Evolutionary conservation across 768 basidiomycete species (phyloP), one percentile per base, ranked within the genome.

Genomic region (Kwoniella bestiolae): DNA sequence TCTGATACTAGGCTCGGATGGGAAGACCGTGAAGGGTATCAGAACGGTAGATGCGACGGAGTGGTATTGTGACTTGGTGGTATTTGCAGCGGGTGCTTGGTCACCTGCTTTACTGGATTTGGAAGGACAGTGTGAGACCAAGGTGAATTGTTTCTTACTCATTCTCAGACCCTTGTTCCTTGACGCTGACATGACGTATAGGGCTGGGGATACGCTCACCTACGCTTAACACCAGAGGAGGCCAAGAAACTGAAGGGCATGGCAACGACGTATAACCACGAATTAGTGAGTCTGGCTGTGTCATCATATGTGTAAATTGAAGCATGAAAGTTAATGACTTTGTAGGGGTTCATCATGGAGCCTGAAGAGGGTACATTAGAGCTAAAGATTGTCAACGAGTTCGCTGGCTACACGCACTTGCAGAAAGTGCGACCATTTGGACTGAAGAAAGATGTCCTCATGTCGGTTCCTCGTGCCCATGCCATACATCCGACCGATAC

Each of bases 1-100:
- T 8, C 73, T 75, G 0, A 5, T 79, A 3, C 47, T 81, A 4
- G 50, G 60, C 0, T 61, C 65, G 6, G 69, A 71, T 23, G 73
- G 66, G 3, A 70, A 46, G 41, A 66, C 60, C 3, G 74, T 73
- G 46, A 55, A 63, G 29, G 80, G 80, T 21, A 73, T 74, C 6
- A 58, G 65, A 31, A 53, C 67, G 9, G 71, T 65, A 6, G 80
- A 81, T 50, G 79, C 79, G 0, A 71, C 72, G 2, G 60, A 60
- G 28, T 68, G 70, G 59, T 25, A 61, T 2, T 78, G 76, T 2
- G 79, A 80, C 57, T 45, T 74, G 41, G 78, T 80, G 16, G 68
- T 81, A 9, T 55, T 81, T 32, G 77, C 77, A 11, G 67, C 77
- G 2, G 80, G 80, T 34, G 80, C 80, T 3, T 80, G 79, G 80